These are phyloP conservation scores for Leccinum subrobustum DNA, from an alignment of 1,284 basidiomycete genomes.

Conservation along the genomic window DNA sequence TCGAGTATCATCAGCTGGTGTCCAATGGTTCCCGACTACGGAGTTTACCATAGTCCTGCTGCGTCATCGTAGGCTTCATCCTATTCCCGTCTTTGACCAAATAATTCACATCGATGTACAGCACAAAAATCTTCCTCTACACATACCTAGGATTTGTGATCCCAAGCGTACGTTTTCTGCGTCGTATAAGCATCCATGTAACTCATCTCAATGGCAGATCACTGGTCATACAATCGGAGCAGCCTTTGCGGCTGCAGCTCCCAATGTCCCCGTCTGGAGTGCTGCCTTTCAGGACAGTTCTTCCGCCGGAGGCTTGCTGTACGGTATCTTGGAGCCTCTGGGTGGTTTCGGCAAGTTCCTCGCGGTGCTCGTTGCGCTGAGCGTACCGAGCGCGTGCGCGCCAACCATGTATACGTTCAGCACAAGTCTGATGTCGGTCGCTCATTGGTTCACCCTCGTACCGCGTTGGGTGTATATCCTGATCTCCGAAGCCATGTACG, in stretches of 20 bases:
- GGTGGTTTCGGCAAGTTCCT: constrained; percentile 61
- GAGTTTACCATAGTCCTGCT: constrained; percentile 53
- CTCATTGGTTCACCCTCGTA: constrained; percentile 46
- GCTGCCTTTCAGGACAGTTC: constrained; percentile 53
- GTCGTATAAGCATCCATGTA: not conserved
- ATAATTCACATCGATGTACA: constrained; percentile 23
- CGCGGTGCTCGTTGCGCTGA: constrained; percentile 44
- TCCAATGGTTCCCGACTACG: constrained; percentile 56
- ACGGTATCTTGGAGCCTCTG: constrained; percentile 48
- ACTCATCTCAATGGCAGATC: constrained; percentile 38
- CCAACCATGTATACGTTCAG: constrained; percentile 79
- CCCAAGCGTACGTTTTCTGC: constrained; percentile 46
- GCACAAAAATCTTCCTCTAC: constrained; percentile 54
- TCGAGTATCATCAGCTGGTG: constrained; percentile 52
- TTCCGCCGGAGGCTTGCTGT: constrained; percentile 55
- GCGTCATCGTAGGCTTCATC: constrained; percentile 42
- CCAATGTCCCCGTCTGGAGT: constrained; percentile 59
- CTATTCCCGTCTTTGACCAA: not conserved
- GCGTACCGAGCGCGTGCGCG: constrained; percentile 57
- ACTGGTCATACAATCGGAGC: constrained; percentile 64
- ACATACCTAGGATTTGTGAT: constrained; percentile 66
- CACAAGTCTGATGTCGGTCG: constrained; percentile 67
- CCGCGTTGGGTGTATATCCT: constrained; percentile 75
- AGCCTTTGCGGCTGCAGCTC: constrained; percentile 55
- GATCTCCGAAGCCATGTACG: constrained; percentile 68